These are phyloP conservation scores for Hypoxylon cercidicola DNA, from an alignment of 495 filamentous ascomycete genomes.

Conservation along the genomic window DNA sequence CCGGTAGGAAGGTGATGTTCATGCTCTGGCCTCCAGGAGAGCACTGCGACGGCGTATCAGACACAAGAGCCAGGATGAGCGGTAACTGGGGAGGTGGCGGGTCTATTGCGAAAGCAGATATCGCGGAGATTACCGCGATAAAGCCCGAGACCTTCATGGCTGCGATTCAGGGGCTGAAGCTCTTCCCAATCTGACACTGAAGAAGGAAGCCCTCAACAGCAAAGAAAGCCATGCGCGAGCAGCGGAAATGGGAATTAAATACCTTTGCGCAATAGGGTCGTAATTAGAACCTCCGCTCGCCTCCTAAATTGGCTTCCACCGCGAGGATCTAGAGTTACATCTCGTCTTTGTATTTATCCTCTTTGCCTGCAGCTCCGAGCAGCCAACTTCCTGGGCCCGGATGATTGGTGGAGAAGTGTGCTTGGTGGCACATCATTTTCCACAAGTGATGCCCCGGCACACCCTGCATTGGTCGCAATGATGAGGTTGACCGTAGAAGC, in stretches of 20 bases:
- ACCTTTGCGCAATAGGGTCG: background rate
- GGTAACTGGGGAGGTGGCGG: conserved; percentile 32
- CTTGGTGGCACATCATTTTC: conserved; percentile 13
- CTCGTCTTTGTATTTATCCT: conserved; percentile 24
- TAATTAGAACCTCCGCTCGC: background rate
- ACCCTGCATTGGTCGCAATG: background rate
- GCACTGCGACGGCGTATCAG: conserved; percentile 27
- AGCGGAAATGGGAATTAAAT: background rate
- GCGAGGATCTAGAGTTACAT: conserved; percentile 14
- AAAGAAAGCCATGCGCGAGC: background rate
- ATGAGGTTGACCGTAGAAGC: too few species aligned
- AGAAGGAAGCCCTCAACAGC: background rate
- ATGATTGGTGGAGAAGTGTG: conserved; percentile 19
- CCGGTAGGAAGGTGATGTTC: conserved; percentile 28
- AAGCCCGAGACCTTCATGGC: conserved; percentile 17
- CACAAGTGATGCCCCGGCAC: background rate
- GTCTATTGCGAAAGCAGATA: conserved; percentile 15
- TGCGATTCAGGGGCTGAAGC: background rate
- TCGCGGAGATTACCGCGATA: conserved; percentile 13
- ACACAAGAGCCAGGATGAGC: conserved; percentile 15
- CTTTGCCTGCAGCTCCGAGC: conserved; percentile 8
- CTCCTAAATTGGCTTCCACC: conserved; percentile 8
- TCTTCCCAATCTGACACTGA: background rate
- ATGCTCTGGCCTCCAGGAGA: conserved; percentile 32
- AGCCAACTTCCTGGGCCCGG: conserved; percentile 18